Evolutionary conservation across 306 rosid genomes (phyloP).

Genomic region (Fragaria vesca): DNA sequence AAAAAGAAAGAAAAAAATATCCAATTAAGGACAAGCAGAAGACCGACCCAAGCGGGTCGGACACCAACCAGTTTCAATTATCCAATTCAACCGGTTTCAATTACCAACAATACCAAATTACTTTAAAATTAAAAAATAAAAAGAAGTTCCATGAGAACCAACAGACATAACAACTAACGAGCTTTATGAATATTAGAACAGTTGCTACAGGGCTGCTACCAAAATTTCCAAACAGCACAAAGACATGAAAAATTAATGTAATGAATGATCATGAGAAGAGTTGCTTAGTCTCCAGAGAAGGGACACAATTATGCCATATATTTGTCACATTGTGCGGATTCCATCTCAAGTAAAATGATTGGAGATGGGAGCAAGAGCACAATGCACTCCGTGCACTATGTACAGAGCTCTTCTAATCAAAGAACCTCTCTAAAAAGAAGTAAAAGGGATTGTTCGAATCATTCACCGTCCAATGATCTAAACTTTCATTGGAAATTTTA

Average conservation of each 20-base stretch:
- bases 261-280: not conserved
- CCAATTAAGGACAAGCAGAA: not conserved
- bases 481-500: not conserved
- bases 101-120: constrained; percentile 1
- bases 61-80: constrained; percentile 1
- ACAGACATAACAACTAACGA: not conserved
- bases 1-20: not conserved
- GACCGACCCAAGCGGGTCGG: not conserved
- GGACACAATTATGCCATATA: not conserved
- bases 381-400: not conserved
- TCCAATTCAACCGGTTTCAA: not conserved
- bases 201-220: not conserved
- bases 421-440: not conserved
- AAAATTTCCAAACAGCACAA: not conserved
- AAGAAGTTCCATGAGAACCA: not conserved
- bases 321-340: not conserved
- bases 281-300: not conserved
- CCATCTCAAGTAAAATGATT: not conserved
- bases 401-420: not conserved
- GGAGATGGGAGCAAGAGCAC: constrained; percentile 2
- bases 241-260: not conserved
- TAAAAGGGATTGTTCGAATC: not conserved
- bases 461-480: not conserved
- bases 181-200: not conserved
- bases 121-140: no score